Percentiles rank a stretch among this genome's conserved stretches.
Evolutionary conservation across 2,329 filamentous ascomycete species (phyloP).

Genomic region (Celoporthe dispersa): DNA sequence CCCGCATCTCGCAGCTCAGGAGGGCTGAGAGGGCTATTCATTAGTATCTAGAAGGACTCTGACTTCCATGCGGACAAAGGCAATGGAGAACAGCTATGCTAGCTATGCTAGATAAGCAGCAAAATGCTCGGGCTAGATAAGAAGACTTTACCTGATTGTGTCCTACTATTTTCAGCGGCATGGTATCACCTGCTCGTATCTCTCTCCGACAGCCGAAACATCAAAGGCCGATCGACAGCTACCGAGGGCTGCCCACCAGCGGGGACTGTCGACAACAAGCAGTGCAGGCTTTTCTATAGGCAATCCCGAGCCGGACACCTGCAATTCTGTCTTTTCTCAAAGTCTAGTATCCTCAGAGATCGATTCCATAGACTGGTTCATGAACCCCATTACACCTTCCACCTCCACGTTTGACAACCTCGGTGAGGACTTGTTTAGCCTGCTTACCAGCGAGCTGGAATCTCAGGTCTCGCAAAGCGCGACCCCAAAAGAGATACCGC

Average conservation of each 20-base stretch:
- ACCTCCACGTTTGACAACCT: neutral
- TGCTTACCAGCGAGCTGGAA: neutral
- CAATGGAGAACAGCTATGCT: neutral
- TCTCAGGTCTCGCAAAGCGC: neutral
- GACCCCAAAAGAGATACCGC: neutral
- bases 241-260: neutral
- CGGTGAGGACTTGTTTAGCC: neutral
- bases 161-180: neutral
- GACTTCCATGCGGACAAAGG: neutral
- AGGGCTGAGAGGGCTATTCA: neutral
- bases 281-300: neutral
- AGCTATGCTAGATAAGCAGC: neutral
- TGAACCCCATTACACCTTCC: neutral
- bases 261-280: neutral
- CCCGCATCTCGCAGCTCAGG: neutral
- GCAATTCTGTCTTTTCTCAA: neutral
- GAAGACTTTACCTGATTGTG: neutral
- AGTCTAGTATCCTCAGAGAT: neutral
- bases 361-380: neutral
- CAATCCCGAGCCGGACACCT: neutral
- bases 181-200: neutral
- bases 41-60: neutral
- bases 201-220: neutral
- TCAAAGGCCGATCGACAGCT: neutral
- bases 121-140: neutral